Evolutionary conservation across 2,329 filamentous ascomycete genomes (phyloP), one percentile per base, ranked within the genome.

Genomic region (Beauveria varroae): DNA sequence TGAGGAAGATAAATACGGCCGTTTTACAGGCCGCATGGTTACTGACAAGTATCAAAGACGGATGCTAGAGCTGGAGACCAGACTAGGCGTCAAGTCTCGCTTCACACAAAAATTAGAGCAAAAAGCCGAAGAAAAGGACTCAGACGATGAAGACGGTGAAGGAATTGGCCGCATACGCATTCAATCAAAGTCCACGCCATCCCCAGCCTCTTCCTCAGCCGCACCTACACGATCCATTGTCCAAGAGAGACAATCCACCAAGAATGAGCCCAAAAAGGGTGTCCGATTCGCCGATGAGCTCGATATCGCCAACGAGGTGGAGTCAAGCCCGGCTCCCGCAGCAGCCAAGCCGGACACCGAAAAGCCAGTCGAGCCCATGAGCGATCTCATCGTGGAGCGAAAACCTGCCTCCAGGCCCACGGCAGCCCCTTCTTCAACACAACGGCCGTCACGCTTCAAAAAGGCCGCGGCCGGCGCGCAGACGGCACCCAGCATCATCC

Each of bases 1-100:
- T 57, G 85, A 87, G 12, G 88, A 95, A 69, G 90, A 95, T 68
- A 81, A 89, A 63, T 87, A 85, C 69, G 93, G 93, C 5, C 86
- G 90, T 55, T 89, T 84, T 20, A 93, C 83, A 9, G 79, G 81
- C 20, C 81, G 80, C 22, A 80, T 87, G 14, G 75, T 97, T 57
- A 85, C 84, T 18, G 86, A 91, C 49, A 87, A 90, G 16, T 96
- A 96, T 69, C 85, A 86, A 37, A 80, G 84, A 67, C 83, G 90
- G 66, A 98, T 99, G 95, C 81, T 89, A 50, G 90, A 93, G 66
- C 78, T 99, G 5, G 90, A 97, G 73, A 81, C 87, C 70, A 88
- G 86, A 64, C 80, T 97, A 0, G 81, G 80, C n/a, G 82, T 87
- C 65, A 82, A 77, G 64, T 79, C 79, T 3, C 75, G 75, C 16